Conservation (phyloP, 2,329 filamentous ascomycete species). For the Graphiopsis chlorocephala region DNA sequence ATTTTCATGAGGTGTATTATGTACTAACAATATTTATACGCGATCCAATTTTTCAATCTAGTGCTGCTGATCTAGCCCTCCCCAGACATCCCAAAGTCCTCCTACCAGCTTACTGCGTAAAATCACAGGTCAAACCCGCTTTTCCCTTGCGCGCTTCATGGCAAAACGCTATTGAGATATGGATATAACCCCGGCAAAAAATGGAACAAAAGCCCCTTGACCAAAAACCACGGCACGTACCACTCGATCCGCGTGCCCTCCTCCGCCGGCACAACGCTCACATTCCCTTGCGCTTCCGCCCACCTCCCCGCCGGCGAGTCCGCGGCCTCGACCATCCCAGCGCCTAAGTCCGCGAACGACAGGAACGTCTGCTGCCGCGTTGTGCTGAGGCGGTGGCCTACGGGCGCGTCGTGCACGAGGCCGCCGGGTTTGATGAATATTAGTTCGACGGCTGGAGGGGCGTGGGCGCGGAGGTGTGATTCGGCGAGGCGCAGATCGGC, state of each 20-base stretch:
- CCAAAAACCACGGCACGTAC: constrained; percentile 15
- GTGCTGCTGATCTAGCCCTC: neutral
- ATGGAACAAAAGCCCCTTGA: constrained; percentile 19
- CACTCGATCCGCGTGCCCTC: constrained; percentile 17
- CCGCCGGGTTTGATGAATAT: constrained; percentile 47
- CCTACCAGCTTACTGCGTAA: neutral
- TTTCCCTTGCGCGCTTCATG: neutral
- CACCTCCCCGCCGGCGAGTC: constrained; percentile 24
- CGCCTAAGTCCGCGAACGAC: constrained; percentile 46
- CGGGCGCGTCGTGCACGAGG: constrained; percentile 36
- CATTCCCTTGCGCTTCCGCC: constrained; percentile 24
- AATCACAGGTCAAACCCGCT: neutral
- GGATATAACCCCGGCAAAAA: constrained; percentile 18
- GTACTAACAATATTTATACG: neutral
- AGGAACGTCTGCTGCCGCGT: constrained; percentile 40
- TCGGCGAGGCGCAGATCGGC: constrained; percentile 39
- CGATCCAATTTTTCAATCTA: neutral
- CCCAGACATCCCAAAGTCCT: neutral
- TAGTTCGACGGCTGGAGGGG: neutral
- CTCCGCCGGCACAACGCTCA: constrained; percentile 18
- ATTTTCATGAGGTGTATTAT: neutral
- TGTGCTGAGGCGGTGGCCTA: constrained; percentile 43
- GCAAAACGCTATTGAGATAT: neutral
- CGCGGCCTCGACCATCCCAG: constrained; percentile 50
- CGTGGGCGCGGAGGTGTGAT: constrained; percentile 35